These are phyloP conservation scores for Picochlorum sp. DNA, from an alignment of 139 green algal genomes.

Conservation along the genomic window DNA sequence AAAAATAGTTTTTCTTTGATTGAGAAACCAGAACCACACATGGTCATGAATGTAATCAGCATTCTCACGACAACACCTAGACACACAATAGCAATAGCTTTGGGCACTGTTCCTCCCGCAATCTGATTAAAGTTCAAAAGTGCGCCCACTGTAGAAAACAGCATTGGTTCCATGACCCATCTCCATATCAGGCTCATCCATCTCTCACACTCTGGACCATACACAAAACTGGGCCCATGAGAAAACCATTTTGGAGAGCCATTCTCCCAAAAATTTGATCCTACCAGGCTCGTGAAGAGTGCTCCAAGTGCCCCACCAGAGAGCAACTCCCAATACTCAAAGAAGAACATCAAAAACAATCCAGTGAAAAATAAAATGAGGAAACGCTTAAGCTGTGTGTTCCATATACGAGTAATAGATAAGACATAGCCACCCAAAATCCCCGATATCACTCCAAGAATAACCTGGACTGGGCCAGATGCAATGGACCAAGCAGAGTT, in stretches of 20 bases:
- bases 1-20: slow-evolving; percentile 63
- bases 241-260: slow-evolving; percentile 33
- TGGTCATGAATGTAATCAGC: slow-evolving; percentile 37
- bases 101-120: slow-evolving; percentile 35
- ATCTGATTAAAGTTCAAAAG: slow-evolving; percentile 50
- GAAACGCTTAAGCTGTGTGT: slow-evolving; percentile 44
- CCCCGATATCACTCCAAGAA: slow-evolving; percentile 56
- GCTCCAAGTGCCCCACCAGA: slow-evolving; percentile 59
- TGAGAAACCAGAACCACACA: slow-evolving; percentile 41
- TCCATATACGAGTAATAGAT: slow-evolving; percentile 49
- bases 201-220: slow-evolving; percentile 31
- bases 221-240: slow-evolving; percentile 21
- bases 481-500: slow-evolving; percentile 26
- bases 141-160: slow-evolving; percentile 75
- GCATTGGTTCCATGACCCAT: slow-evolving; percentile 53
- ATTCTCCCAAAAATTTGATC: slow-evolving; percentile 45
- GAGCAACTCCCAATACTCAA: slow-evolving; percentile 56
- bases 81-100: slow-evolving; percentile 46
- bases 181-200: slow-evolving; percentile 32
- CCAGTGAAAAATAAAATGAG: slow-evolving; percentile 36
- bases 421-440: slow-evolving; percentile 34
- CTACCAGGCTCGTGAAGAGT: slow-evolving; percentile 49
- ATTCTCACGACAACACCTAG: slow-evolving; percentile 45
- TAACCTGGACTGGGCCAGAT: slow-evolving; percentile 27
- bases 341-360: slow-evolving; percentile 60